A percentile compares a stretch with the other conserved stretches of the same genome.
Conservation (phyloP, 1,284 basidiomycete species). For the Melampsora larici-populina region DNA sequence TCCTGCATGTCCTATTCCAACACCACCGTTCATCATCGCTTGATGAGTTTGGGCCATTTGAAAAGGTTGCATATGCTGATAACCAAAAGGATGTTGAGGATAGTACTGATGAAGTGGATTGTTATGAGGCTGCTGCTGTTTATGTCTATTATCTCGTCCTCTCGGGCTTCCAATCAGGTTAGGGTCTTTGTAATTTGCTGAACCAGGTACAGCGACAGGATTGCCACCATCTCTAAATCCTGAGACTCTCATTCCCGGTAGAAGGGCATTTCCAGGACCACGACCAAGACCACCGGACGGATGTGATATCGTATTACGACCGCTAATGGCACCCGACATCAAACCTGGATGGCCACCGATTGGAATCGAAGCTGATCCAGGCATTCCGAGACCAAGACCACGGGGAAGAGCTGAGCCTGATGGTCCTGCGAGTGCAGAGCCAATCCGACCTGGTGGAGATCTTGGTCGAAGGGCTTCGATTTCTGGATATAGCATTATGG, state of each 20-base stretch:
- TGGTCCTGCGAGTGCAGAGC: background rate
- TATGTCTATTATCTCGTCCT: background rate
- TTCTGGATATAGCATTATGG: slow-evolving; percentile 3
- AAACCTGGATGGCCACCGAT: slow-evolving; percentile 7
- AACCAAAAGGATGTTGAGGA: background rate
- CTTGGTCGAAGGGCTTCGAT: slow-evolving; percentile 43
- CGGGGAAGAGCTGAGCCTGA: slow-evolving; percentile 4
- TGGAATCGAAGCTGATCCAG: slow-evolving; percentile 7
- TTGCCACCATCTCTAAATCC: slow-evolving; percentile 22
- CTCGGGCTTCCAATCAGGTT: background rate
- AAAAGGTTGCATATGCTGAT: background rate
- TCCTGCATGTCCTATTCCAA: background rate
- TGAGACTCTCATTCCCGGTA: slow-evolving; percentile 42
- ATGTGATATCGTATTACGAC: slow-evolving; percentile 42
- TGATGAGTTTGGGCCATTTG: background rate
- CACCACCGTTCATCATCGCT: background rate
- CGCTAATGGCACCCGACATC: slow-evolving; percentile 27
- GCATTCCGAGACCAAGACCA: slow-evolving; percentile 8
- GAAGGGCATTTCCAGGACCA: slow-evolving; percentile 37
- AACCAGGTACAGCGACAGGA: background rate
- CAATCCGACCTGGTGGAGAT: slow-evolving; percentile 37
- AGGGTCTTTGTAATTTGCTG: slow-evolving; percentile 1
- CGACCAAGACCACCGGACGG: slow-evolving; percentile 42
- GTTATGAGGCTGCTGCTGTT: background rate
- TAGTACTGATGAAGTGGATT: too few relatives aligned